Evolutionary conservation across 1,284 basidiomycete genomes (phyloP), one percentile per base, ranked within the genome.

Genomic region (Heterobasidion annosum): DNA sequence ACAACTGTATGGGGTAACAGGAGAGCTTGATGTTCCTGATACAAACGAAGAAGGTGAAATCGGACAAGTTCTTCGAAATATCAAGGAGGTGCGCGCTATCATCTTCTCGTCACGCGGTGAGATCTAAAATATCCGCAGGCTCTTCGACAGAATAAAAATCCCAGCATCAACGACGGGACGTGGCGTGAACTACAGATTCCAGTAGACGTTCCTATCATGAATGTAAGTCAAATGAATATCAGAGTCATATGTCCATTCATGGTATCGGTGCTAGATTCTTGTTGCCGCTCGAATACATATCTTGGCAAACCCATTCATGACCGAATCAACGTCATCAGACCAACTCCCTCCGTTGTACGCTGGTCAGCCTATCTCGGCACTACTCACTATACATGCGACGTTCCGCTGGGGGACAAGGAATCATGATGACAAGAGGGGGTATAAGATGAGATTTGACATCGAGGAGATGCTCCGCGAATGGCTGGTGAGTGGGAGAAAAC

Each of bases 171-270:
- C 19, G 56, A 66, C 56, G 73, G 73, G 6, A 64, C 68, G 25
- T 92, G 89, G 88, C 75, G 80, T 50, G 78, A 85, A 58, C 79
- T 93, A 43, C 75, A 73, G 50, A 88, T 93, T 48, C 90, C 90
- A 12, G 85, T 93, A 2, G 91, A 93, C 63, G 74, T 93, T 46
- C 91, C 91, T 1, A 76, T 78, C 54, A 85, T 91, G 75, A 82
- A 84, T 64, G 90, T 89, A 56, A 68, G 83, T 72, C 10, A 5
- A 42, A 35, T 43, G 40, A 57, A 48, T 35, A 19, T 42, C 54
- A 50, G 8, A 19, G 19, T 34, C 47, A 19, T 34, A 9, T 34
- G 16, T 18, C 8, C 25, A 49, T 10, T 51, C n/a, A 51, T 51
- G 44, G 49, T 33, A 56, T 37, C 2, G 10, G 5, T 48, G 18